Base-by-base conservation (phyloP, 441 rosid genomes). In the Melastoma candidum region DNA sequence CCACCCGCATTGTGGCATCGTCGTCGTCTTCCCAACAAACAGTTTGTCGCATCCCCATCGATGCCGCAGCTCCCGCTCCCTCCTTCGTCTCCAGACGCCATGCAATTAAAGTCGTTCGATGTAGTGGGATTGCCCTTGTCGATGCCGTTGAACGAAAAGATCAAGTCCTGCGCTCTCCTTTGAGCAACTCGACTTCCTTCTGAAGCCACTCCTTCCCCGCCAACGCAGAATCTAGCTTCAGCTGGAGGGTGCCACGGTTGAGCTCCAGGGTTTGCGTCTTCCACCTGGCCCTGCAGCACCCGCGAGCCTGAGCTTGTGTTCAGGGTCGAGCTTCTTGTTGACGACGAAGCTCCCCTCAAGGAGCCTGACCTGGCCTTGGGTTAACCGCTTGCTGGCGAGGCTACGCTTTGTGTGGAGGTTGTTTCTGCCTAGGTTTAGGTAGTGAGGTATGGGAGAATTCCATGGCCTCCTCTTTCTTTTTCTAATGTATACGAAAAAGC, bases 201-300 rank as follows among this genome's bases (percentile, higher is more conserved):
- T 60, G 46, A 25, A 60, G 51, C 57, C n/a, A 39, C 58, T 22
- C 26, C 64, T 47, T 60, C 57, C 46, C 64, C 0, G 52, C 57
- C 22, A 60, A 32, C 11, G 51, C 52, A 1, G 25, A 13, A 12
- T 60, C 52, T 36, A 24, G 57, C n/a, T 11, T 48, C 26, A 24
- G 64, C 54, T 80, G 85, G 13, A 82, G 78, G 4, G 75, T 60
- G 43, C 56, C 68, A 62, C 72, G 72, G 53, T 86, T 88, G 27
- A 74, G 71, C 64, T 86, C 97, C 2, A 90, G 69, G 70, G 72
- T 73, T 54, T 79, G 88, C 5, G 97, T 80, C 76, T 71, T 84
- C 84, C 87, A 90, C 72, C 95, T 68, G 1, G 95, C 97, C 46
- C 95, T 74, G 79, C 75, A 80, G 89, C 81, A 51, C 53, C 70